Base-by-base conservation (phyloP, 2,329 filamentous ascomycete genomes). In the Fusarium sp. region DNA sequence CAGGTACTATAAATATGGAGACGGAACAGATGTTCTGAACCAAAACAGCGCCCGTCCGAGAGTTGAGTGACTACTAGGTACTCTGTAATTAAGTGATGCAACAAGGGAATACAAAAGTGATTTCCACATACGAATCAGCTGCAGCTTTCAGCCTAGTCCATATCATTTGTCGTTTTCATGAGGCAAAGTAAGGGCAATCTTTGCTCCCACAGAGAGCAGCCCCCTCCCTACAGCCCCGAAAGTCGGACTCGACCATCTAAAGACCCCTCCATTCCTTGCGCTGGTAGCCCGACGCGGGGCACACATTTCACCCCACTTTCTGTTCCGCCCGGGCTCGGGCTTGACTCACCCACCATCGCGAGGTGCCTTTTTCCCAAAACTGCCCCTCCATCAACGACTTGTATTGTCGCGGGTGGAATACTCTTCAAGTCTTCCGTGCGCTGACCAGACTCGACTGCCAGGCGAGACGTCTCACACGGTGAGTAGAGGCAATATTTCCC, bases 301-400 rank as follows among this genome's bases (percentile, higher is more conserved):
- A 73, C 63, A 69, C 36, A 65, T 62, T 63, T 53, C 33, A 65
- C 71, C 69, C 71, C 70, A 69, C 71, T 64, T 73, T 44, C 53
- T 34, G 38, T 53, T 28, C 45, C 64, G 20, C 52, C 41, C 33
- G 23, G 23, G 23, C 23, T 23, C 23, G 23, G 23, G 53, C 58
- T 73, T 75, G 73, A 75, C 66, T 75, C 73, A 75, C 72, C 70
- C 72, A 73, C 67, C 73, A 74, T 70, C 62, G 58, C 49, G 52
- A 71, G 59, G 51, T 65, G 70, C 62, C 60, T 63, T 73, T 72
- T 60, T 69, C 46, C 47, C 28, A 73, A 74, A 72, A 49, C 65
- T 75, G 73, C 72, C 73, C 72, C 73, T 75, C 71, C 63, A 72
- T 72, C 45, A 57, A 68, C 55, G 51, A 59, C 56, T 46, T 34